Conservation (phyloP, 2,329 filamentous ascomycete genomes). For the Cladorrhinum sp. region DNA sequence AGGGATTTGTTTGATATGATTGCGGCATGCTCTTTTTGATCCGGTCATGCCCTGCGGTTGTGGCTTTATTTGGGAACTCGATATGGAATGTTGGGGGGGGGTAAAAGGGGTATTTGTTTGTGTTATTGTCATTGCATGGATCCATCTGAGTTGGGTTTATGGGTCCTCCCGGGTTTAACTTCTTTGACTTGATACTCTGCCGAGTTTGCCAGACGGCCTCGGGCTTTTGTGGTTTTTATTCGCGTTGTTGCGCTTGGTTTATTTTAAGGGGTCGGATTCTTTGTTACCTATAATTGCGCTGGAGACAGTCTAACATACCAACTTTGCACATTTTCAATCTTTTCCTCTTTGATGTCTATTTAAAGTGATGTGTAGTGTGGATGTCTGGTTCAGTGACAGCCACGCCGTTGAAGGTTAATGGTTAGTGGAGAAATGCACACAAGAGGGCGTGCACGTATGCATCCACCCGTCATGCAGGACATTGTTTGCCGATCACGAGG, state of each 20-base stretch:
- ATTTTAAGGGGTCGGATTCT: constrained; percentile 5
- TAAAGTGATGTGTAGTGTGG: neutral
- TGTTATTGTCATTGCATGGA: neutral
- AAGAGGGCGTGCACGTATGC: neutral
- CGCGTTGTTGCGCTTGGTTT: constrained; percentile 5
- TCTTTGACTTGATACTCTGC: constrained; percentile 20
- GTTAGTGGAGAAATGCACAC: neutral
- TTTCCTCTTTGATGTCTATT: neutral
- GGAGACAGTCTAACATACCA: constrained; percentile 20
- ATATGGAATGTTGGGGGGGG: neutral
- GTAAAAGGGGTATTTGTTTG: neutral
- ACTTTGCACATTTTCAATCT: constrained; percentile 20
- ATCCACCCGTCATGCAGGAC: neutral
- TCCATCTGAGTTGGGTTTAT: neutral
- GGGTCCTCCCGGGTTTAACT: constrained; percentile 5
- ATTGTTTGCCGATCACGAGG: neutral
- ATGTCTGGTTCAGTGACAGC: neutral
- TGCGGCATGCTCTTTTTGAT: neutral
- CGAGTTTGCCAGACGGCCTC: constrained; percentile 13
- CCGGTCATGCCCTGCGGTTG: too few relatives aligned
- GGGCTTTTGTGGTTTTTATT: constrained; percentile 18
- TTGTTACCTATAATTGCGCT: constrained; percentile 17
- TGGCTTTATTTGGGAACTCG: constrained; percentile 1
- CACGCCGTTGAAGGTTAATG: neutral
- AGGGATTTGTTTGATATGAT: too few relatives aligned